Evolutionary conservation across 2,329 filamentous ascomycete genomes (phyloP), one percentile per base, ranked within the genome.

Genomic region (Penicillium rolfsii): DNA sequence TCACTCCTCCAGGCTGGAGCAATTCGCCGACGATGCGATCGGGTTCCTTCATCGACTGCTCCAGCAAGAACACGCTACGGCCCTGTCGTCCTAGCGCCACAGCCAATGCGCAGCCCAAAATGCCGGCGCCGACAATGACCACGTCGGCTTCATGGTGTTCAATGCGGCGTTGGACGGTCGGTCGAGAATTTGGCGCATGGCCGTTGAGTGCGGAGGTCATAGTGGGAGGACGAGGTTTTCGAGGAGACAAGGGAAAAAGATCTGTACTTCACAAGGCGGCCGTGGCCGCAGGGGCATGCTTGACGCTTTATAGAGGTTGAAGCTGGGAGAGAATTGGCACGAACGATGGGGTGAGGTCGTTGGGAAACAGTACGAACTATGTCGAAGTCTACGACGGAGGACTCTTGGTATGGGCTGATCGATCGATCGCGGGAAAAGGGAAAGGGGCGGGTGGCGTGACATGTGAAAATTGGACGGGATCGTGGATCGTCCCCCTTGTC

Each of bases 11-110:
- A 0, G 95, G 95, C 78, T 99, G 95, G 70, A 99, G 81, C 66
- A 99, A 81, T 80, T 99, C 95, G 70, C 95, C 95, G 52, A 99
- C 93, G 68, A 99, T 99, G 65, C 95, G 88, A 80, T 98, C 90
- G 22, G 95, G 95, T 81, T 98, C 90, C 78, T 92, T 92, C 79
- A 98, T 82, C 79, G 88, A 96, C 71, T 87, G 86, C 81, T 99
- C 95, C 54, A 99, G 86, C 55, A 99, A 82, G 28, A 98, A 84
- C 28, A 99, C 93, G 75, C 91, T 96, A 64, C 95, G 88, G 57
- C 93, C 93, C 80, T 98, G 95, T 70, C 90, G 89, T 61, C 91
- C 93, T 49, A 98, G 84, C 24, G 94, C 87, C 65, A 89, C 90
- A 19, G 95, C 94, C 24, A 93, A 82, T 22, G 93, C 91, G 76